A percentile compares a stretch with the other conserved stretches of the same genome.
Conservation (phyloP, 768 basidiomycete species). For the Hirschioporus abietinus region DNA sequence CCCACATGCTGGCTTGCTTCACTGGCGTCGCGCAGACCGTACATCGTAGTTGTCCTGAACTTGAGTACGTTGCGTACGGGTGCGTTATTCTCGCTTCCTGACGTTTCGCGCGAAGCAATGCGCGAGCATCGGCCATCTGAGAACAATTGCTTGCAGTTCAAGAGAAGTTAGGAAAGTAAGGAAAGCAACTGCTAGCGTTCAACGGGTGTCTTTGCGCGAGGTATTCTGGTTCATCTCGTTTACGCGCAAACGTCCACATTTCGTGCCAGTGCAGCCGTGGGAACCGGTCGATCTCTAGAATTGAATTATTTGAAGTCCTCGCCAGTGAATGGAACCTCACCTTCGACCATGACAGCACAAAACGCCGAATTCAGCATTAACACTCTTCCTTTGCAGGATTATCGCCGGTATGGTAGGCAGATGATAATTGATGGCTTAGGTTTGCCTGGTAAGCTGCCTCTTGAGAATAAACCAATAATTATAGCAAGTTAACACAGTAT, state of each 20-base stretch:
- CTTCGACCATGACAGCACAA: not conserved
- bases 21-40: constrained; percentile 54
- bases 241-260: too few relatives aligned
- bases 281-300: too few relatives aligned
- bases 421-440: constrained; percentile 93
- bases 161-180: too few relatives aligned
- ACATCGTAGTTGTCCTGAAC: constrained; percentile 66
- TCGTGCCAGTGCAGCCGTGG: too few relatives aligned
- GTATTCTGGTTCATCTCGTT: too few relatives aligned
- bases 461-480: not conserved
- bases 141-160: not conserved
- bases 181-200: too few relatives aligned
- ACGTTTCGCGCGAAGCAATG: constrained; percentile 79
- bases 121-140: constrained; percentile 72
- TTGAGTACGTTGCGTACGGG: constrained; percentile 64
- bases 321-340: not conserved
- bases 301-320: too few relatives aligned
- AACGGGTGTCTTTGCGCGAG: too few relatives aligned
- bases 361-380: not conserved
- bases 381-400: constrained; percentile 53
- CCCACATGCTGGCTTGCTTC: constrained; percentile 82
- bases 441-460: constrained; percentile 52
- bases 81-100: constrained; percentile 69
- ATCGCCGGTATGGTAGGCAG: constrained; percentile 89
- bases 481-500: not conserved